phyloP scores from a whole-genome alignment of 306 rosid species.

The Lithocarpus polystachyus region DNA sequence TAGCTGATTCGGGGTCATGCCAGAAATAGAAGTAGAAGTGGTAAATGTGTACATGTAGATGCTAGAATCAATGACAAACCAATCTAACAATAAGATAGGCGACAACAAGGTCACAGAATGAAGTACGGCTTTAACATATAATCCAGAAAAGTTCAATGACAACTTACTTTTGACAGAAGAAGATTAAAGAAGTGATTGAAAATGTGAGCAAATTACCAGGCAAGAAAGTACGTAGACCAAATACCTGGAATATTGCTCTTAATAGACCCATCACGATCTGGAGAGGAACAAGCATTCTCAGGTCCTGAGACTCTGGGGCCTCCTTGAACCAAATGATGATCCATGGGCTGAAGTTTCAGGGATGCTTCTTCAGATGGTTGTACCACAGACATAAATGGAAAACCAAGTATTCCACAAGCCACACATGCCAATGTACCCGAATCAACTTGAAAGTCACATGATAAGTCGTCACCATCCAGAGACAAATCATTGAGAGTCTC shows the following conservation, averaged over 20 bases:
- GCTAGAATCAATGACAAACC: background rate
- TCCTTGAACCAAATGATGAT: conserved; percentile 37
- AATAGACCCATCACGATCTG: conserved; percentile 21
- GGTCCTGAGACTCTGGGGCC: conserved; percentile 17
- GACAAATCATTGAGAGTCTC: conserved; percentile 61
- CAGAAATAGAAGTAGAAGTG: background rate
- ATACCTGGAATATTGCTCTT: conserved; percentile 46
- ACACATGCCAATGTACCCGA: conserved; percentile 96
- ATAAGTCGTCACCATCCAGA: conserved; percentile 69
- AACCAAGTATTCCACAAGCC: conserved; percentile 98
- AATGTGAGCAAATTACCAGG: background rate
- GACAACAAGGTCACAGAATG: background rate
- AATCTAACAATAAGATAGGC: background rate
- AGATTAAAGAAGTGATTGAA: background rate
- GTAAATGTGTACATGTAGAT: background rate
- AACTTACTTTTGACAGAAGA: background rate
- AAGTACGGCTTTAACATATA: conserved; percentile 3
- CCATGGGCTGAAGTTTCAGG: conserved; percentile 41
- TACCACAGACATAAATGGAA: conserved; percentile 93
- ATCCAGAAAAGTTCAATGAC: conserved; percentile 7
- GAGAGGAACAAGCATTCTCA: conserved; percentile 25
- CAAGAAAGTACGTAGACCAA: background rate
- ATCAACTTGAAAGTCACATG: conserved; percentile 86
- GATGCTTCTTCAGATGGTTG: conserved; percentile 76
- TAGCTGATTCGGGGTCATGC: background rate